These are phyloP conservation scores for Escovopsis sp. DNA, from an alignment of 2,329 filamentous ascomycete species.

Conservation along the genomic window DNA sequence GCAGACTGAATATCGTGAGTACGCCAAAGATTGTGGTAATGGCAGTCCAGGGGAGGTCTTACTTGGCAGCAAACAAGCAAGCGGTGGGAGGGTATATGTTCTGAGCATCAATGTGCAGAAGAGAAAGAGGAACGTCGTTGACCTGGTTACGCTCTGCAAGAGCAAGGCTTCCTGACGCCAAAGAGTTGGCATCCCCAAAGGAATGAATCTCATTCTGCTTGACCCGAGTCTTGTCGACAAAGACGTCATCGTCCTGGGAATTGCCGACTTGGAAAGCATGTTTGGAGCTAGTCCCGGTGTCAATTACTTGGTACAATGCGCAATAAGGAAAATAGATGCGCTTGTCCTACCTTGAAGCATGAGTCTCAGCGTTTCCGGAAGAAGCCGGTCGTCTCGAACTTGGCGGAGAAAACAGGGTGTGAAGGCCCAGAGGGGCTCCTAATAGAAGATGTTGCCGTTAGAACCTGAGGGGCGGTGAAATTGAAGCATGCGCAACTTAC, in stretches of 20 bases:
- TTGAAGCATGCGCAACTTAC: not conserved
- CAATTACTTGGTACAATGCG: not conserved
- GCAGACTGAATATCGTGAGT: conserved; percentile 27
- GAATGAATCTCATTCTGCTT: not conserved
- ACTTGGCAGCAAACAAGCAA: conserved; percentile 55
- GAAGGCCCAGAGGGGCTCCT: not conserved
- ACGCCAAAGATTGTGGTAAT: not conserved
- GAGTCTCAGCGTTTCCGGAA: not conserved
- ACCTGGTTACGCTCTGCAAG: not conserved
- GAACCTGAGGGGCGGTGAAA: not conserved
- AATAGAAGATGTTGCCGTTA: not conserved
- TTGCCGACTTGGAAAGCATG: conserved; percentile 5
- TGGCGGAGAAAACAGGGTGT: not conserved
- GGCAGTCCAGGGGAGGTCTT: conserved; percentile 18
- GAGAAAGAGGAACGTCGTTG: not conserved
- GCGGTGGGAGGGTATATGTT: conserved; percentile 36
- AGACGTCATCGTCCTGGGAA: conserved; percentile 3
- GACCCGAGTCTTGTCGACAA: not conserved
- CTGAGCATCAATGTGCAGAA: conserved; percentile 31
- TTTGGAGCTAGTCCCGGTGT: not conserved
- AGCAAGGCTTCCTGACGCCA: not conserved
- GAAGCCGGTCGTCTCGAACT: not conserved
- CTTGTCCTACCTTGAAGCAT: not conserved
- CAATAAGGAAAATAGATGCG: not conserved
- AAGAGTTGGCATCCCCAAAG: not conserved